Evolutionary conservation across 352 stramenopile genomes (phyloP), one percentile per base, ranked within the genome.

Genomic region (Pelagophyceae sp.): DNA sequence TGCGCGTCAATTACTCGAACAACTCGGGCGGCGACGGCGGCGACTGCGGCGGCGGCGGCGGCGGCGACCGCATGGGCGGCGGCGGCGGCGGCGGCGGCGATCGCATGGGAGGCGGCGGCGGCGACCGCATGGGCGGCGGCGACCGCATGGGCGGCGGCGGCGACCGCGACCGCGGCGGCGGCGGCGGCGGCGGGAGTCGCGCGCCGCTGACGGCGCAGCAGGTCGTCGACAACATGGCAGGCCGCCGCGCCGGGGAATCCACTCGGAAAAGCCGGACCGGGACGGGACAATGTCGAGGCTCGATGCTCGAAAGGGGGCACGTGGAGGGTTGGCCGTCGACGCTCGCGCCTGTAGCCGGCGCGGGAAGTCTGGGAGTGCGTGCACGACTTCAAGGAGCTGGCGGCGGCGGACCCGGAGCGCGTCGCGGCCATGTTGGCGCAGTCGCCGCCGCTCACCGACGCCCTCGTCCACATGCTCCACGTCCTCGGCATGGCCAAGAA

Each of bases 1-100:
- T 74, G 35, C 67, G 67, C 67, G 67, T 74, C 15, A 74, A 74
- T n/a, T 74, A 38, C 67, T 74, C 67, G 35, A 74, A 74, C 67
- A 74, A 74, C 67, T 54, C 33, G 33, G 67, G 20, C 67, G 67
- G 35, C 67, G 29, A 74, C 67, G 61, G 6, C 6, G 45, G 45
- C 11, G 11, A 11, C 45, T 54, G 11, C 45, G 11, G 11, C 45
- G 11, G 11, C 45, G 45, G 45, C 11, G 45, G 45, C 45, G 67
- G 20, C 67, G 67, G 35, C 67, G 29, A 74, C 67, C n/a, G 6
- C 6, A 23, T 11, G 45, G 11, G 11, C 45, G 11, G 11, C 45
- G 11, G 11, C 45, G 11, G 11, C 45, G 45, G 45, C 11, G 45
- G 45, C 45, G n/a, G n/a, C n/a, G n/a, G n/a, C n/a, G n/a, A n/a